A percentile compares a stretch with the other conserved stretches of the same genome.
Conservation (phyloP, 2,329 filamentous ascomycete genomes). For the Cytospora chrysosperma region DNA sequence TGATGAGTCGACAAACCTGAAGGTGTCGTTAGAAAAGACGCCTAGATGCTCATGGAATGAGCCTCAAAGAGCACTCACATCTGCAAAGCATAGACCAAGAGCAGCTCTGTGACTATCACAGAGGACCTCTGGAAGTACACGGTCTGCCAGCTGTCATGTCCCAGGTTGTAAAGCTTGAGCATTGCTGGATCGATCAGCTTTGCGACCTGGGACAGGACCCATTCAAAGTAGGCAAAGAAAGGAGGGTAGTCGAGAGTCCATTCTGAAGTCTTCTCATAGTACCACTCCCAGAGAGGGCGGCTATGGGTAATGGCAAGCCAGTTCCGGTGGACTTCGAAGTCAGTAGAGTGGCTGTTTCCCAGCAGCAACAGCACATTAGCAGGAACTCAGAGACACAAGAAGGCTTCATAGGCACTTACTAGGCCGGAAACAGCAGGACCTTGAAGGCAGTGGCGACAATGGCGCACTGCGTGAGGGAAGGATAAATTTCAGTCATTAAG, state of each 20-base stretch:
- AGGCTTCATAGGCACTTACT: slow-evolving; percentile 61
- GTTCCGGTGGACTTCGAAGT: slow-evolving; percentile 98
- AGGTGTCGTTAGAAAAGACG: slow-evolving; percentile 9
- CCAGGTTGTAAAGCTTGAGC: slow-evolving; percentile 76
- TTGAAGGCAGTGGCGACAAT: slow-evolving; percentile 86
- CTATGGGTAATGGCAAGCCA: slow-evolving; percentile 96
- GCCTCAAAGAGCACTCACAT: slow-evolving; percentile 47
- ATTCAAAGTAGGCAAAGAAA: slow-evolving; percentile 98
- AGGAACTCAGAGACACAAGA: background rate
- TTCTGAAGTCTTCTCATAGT: slow-evolving; percentile 96
- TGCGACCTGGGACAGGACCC: slow-evolving; percentile 80
- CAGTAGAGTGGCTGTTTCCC: slow-evolving; percentile 81
- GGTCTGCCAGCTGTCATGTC: slow-evolving; percentile 90
- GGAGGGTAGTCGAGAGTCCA: slow-evolving; percentile 99
- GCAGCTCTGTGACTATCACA: slow-evolving; percentile 80
- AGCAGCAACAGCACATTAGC: slow-evolving; percentile 26
- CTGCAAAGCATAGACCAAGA: slow-evolving; percentile 80
- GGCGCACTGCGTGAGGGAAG: slow-evolving; percentile 85
- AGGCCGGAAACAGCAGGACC: slow-evolving; percentile 87
- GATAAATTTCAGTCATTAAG: slow-evolving; percentile 76
- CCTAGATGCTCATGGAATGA: background rate
- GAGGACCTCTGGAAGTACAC: slow-evolving; percentile 90
- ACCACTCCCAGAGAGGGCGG: slow-evolving; percentile 85
- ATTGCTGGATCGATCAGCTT: slow-evolving; percentile 76
- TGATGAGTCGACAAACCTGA: slow-evolving; percentile 72